Base-by-base conservation (phyloP, 805 yeast genomes). In the Scheffersomyces coipomensis region DNA sequence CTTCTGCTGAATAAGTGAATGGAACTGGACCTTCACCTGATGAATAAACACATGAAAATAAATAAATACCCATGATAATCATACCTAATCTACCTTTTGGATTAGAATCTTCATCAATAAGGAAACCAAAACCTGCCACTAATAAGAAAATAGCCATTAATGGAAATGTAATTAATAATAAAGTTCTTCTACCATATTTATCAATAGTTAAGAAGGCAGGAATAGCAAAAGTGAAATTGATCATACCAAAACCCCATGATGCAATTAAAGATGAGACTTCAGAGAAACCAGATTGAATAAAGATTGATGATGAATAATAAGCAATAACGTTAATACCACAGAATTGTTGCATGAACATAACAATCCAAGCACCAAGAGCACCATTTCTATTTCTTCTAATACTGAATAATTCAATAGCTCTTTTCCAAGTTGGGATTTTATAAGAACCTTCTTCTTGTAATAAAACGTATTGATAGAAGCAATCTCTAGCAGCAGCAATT, bases 11-110 rank as follows among this genome's bases (percentile, higher is more conserved):
- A 56, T 88, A 85, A 2, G 93, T 84, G 66, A 88, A 88, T 3
- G 96, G 95, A 33, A 88, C 93, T 11, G 93, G 95, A 32, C 96
- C 96, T 59, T 85, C 88, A 39, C 95, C 91, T 3, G 86, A 79
- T 0, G 95, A 85, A 63, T 88, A 88, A 40, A 84, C 83, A 31
- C 79, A 73, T 0, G 88, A 69, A 61, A 76, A 87, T 22, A 88
- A 55, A 57, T 88, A 88, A 42, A 88, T 81, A 48, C 93, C 95
- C 44, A 79, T 66, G 40, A 86, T 80, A 38, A 83, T 73, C 37
- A 42, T 37, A 3, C 81, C 96, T 43, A 83, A 62, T 52, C 86
- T 73, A 3, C 81, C 82, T 6, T 75, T 60, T 11, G 56, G 51
- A 24, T 61, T 47, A 6, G 58, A 47, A 1, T 70, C 71, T 21